These are phyloP conservation scores for Stereum hirsutum DNA, from an alignment of 1,284 basidiomycete genomes.

Conservation along the genomic window DNA sequence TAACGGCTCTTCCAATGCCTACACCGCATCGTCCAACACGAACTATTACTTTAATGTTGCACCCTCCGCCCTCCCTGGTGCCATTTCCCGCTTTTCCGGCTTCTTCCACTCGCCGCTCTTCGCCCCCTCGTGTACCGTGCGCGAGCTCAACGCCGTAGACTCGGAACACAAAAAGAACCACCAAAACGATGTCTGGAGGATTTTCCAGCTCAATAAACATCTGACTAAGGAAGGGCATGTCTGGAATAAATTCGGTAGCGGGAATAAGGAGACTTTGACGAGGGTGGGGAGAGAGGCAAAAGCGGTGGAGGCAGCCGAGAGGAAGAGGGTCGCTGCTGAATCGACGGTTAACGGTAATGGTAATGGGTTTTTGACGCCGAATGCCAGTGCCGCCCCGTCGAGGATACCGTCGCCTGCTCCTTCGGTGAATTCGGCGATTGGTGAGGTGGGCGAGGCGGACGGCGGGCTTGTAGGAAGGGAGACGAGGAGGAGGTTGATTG, in stretches of 20 bases:
- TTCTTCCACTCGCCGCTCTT: constrained; percentile 97
- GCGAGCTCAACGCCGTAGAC: constrained; percentile 96
- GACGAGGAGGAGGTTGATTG: constrained; percentile 83
- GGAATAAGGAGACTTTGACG: constrained; percentile 81
- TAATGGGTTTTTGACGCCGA: background rate
- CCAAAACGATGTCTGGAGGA: constrained; percentile 93
- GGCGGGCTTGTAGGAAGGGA: constrained; percentile 78
- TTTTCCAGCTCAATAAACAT: constrained; percentile 93
- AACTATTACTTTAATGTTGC: constrained; percentile 93
- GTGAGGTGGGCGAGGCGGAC: constrained; percentile 52
- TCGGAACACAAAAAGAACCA: constrained; percentile 99
- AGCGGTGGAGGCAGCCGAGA: too few relatives aligned
- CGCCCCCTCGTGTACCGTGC: constrained; percentile 81
- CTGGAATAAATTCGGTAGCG: constrained; percentile 94
- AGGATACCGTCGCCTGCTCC: constrained; percentile 51
- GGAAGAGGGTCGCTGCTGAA: too few relatives aligned
- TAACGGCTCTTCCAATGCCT: constrained; percentile 91
- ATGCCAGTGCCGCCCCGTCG: constrained; percentile 30
- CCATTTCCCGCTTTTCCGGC: constrained; percentile 85
- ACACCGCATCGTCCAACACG: constrained; percentile 89
- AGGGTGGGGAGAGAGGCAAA: constrained; percentile 52
- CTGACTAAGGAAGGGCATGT: constrained; percentile 76
- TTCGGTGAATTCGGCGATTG: constrained; percentile 40
- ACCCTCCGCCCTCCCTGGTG: constrained; percentile 77
- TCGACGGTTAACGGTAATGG: background rate